phyloP scores from a whole-genome alignment of 1,284 basidiomycete genomes.

The Boletus smithii region DNA sequence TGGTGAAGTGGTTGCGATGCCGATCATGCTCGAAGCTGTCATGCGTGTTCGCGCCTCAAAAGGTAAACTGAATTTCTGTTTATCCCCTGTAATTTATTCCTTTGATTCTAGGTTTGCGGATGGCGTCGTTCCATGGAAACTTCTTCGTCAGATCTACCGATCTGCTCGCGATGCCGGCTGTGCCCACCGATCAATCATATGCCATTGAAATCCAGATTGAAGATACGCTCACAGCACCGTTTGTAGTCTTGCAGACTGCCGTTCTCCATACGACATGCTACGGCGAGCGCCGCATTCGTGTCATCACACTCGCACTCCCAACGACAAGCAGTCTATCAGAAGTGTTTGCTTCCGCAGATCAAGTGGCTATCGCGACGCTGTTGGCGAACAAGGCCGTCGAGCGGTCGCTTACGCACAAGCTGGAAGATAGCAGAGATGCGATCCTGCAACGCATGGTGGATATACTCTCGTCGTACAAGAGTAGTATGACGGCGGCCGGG shows the following conservation, averaged over 20 bases:
- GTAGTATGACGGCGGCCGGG: conserved; percentile 92
- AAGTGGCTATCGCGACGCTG: conserved; percentile 86
- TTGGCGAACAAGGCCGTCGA: conserved; percentile 98
- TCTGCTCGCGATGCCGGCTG: conserved; percentile 92
- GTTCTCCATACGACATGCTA: conserved; percentile 95
- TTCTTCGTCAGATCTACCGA: conserved; percentile 99
- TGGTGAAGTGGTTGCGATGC: conserved; percentile 87
- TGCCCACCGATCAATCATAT: conserved; percentile 96
- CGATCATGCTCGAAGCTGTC: conserved; percentile 95
- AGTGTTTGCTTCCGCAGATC: conserved; percentile 93
- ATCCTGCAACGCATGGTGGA: conserved; percentile 89
- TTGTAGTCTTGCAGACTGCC: conserved; percentile 95
- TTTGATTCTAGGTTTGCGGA: conserved; percentile 69
- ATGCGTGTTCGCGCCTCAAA: conserved; percentile 95
- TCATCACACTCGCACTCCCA: conserved; percentile 89
- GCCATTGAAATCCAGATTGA: conserved; percentile 97
- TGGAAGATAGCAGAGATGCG: conserved; percentile 94
- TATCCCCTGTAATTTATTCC: conserved; percentile 4
- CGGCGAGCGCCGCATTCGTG: conserved; percentile 94
- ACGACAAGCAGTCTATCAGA: conserved; percentile 93
- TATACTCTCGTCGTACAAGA: conserved; percentile 90
- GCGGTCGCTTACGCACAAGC: conserved; percentile 81
- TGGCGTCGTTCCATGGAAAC: conserved; percentile 99
- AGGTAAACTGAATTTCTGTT: conserved; percentile 43
- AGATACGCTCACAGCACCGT: conserved; percentile 88